Conservation (phyloP, 176 grass and related monocot species). For the Cenchrus fungigraminus region DNA sequence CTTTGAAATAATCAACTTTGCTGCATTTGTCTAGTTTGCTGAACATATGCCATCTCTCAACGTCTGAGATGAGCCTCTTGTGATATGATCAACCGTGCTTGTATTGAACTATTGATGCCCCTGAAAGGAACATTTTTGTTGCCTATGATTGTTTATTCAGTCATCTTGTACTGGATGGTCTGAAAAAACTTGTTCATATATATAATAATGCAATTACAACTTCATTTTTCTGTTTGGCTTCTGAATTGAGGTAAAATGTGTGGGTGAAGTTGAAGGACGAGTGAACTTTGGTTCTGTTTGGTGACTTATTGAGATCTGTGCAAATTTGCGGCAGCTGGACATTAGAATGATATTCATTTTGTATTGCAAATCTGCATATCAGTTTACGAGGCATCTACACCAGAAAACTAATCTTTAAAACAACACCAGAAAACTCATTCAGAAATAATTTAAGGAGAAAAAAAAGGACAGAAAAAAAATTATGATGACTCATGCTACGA, state of each 20-base stretch:
- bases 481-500: background rate
- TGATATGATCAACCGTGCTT: background rate
- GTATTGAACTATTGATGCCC: background rate
- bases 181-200: conserved; percentile 9
- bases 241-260: background rate
- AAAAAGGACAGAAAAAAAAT: background rate
- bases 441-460: background rate
- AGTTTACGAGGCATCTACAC: background rate
- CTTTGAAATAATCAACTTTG: conserved; percentile 23
- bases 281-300: background rate
- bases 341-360: background rate
- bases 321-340: background rate
- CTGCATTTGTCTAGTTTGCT: conserved; percentile 16
- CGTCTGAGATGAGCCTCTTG: conserved; percentile 5
- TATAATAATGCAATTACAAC: background rate
- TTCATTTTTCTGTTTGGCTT: background rate
- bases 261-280: background rate
- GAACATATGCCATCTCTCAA: conserved; percentile 20
- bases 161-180: conserved; percentile 5
- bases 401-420: background rate
- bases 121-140: background rate
- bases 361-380: background rate
- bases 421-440: background rate
- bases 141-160: background rate
- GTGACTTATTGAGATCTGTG: background rate